These are phyloP conservation scores for Tritrichomonas musculus DNA, from an alignment of 208 protist genomes.

Conservation along the genomic window DNA sequence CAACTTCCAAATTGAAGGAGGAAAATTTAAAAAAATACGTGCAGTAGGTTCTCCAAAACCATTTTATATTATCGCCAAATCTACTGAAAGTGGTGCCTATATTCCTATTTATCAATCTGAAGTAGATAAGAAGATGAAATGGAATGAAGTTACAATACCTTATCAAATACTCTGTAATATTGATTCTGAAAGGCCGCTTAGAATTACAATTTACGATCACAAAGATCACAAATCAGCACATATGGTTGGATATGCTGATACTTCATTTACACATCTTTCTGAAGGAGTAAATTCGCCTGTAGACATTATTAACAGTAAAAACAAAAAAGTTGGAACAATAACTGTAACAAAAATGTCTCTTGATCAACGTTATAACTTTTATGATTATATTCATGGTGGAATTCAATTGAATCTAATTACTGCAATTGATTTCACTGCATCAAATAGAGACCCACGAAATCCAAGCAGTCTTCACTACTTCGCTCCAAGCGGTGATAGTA, in stretches of 20 bases:
- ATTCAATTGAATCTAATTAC: slow-evolving; percentile 44
- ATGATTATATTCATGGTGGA: slow-evolving; percentile 43
- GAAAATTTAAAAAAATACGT: neutral
- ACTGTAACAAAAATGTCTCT: neutral
- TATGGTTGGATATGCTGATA: neutral
- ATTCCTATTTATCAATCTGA: slow-evolving; percentile 30
- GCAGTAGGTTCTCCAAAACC: neutral
- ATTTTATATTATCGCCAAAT: neutral
- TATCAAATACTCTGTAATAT: neutral
- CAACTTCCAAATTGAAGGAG: neutral
- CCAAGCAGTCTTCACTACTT: neutral
- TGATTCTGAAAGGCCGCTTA: neutral
- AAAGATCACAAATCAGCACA: neutral
- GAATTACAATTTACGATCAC: neutral
- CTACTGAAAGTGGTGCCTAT: neutral
- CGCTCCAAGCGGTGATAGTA: neutral
- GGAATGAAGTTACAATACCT: neutral
- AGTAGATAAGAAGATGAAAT: neutral
- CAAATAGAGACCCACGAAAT: slow-evolving; percentile 35
- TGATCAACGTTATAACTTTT: slow-evolving; percentile 34
- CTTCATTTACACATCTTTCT: neutral
- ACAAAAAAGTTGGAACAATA: slow-evolving; percentile 18
- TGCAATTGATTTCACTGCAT: slow-evolving; percentile 47
- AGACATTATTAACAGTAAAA: neutral
- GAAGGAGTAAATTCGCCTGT: neutral